Percentiles rank a stretch among this genome's conserved stretches.
Evolutionary conservation across 345 rosid genomes (phyloP).

Genomic region (Melaleuca quinquenervia): DNA sequence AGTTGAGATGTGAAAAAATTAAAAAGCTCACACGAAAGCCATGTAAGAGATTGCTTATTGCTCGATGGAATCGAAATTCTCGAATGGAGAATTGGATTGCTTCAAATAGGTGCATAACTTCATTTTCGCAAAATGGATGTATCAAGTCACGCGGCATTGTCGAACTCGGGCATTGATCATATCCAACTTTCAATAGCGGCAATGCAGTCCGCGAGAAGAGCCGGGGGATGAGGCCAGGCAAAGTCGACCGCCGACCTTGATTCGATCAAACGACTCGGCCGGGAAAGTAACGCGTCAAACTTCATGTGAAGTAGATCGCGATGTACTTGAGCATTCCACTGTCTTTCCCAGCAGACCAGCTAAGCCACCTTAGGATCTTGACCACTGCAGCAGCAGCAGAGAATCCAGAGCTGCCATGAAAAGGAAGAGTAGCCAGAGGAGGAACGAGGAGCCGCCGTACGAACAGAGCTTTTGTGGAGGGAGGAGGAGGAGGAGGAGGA

Average conservation of each 20-base stretch:
- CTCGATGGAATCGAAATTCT: background rate
- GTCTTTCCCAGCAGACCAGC: background rate
- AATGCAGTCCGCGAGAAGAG: background rate
- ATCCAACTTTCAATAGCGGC: background rate
- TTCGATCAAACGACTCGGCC: background rate
- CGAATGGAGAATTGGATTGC: rapidly evolving
- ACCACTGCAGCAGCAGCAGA: background rate
- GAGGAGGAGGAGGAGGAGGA: background rate
- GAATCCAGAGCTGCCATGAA: background rate
- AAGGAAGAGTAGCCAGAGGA: background rate
- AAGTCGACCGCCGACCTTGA: background rate
- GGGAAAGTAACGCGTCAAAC: background rate
- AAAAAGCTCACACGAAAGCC: background rate
- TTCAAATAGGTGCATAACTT: background rate
- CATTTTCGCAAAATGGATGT: background rate
- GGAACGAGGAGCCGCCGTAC: background rate
- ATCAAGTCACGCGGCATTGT: background rate
- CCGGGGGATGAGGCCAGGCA: background rate
- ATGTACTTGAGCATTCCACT: background rate
- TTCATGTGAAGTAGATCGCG: background rate
- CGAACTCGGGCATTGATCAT: background rate
- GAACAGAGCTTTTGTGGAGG: background rate
- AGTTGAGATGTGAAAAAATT: background rate
- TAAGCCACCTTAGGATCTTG: background rate
- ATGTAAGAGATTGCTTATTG: background rate